Conservation (phyloP, 192 early-diverging fungal species). For the Allomyces macrogynus region DNA sequence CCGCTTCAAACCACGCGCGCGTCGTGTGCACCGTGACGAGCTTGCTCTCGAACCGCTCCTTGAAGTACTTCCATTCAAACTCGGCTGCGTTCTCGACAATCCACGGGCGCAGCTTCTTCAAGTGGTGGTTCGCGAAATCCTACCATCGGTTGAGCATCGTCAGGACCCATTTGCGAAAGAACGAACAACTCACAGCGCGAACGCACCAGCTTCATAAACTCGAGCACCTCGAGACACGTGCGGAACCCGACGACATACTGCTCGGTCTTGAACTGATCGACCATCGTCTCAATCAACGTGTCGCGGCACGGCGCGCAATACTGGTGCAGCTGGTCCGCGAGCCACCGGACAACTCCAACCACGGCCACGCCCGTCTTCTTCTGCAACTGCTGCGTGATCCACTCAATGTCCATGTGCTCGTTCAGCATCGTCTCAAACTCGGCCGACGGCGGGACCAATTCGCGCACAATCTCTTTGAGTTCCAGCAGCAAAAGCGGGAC, state of each 20-base stretch:
- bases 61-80: slow-evolving; percentile 50
- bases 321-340: slow-evolving; percentile 36
- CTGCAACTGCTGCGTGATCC: slow-evolving; percentile 38
- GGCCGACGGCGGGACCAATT: slow-evolving; percentile 17
- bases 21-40: background rate
- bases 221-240: slow-evolving; percentile 53
- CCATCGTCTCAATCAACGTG: slow-evolving; percentile 37
- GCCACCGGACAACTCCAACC: slow-evolving; percentile 26
- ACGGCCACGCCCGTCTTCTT: slow-evolving; percentile 42
- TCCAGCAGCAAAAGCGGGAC: slow-evolving; percentile 52
- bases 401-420: slow-evolving; percentile 30
- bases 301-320: slow-evolving; percentile 52
- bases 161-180: no score
- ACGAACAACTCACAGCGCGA: background rate
- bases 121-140: slow-evolving; percentile 44
- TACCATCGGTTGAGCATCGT: slow-evolving; percentile 1
- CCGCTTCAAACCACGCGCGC: background rate
- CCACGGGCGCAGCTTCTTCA: slow-evolving; percentile 41
- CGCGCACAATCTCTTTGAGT: slow-evolving; percentile 47
- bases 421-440: slow-evolving; percentile 16
- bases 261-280: slow-evolving; percentile 27
- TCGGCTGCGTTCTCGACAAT: slow-evolving; percentile 42
- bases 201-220: slow-evolving; percentile 38
- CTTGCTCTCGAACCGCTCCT: background rate
- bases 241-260: slow-evolving; percentile 45